Evolutionary conservation across 768 basidiomycete genomes (phyloP).

Genomic region (Leccinum pellstonianum): DNA sequence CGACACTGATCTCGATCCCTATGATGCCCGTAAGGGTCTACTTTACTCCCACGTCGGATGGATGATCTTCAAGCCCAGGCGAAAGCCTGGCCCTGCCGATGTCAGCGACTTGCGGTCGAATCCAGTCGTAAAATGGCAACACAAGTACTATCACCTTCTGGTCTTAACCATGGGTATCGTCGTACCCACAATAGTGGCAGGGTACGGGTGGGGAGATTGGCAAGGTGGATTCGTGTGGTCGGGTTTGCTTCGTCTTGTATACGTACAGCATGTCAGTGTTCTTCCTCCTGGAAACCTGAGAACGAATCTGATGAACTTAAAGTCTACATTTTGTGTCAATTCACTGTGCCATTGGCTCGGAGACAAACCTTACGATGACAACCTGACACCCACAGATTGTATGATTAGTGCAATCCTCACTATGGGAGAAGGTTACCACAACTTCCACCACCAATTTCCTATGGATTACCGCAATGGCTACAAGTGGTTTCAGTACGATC

Average conservation of each 20-base stretch:
- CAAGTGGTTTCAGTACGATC: conserved; percentile 81
- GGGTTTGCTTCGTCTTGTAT: conserved; percentile 53
- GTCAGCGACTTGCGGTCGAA: conserved; percentile 79
- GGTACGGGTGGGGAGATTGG: conserved; percentile 27
- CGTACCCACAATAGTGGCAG: conserved; percentile 52
- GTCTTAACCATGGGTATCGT: conserved; percentile 65
- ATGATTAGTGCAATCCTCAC: conserved; percentile 81
- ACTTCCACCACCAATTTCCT: conserved; percentile 94
- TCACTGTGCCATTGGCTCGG: conserved; percentile 94
- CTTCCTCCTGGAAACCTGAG: conserved; percentile 3
- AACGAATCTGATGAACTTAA: background rate
- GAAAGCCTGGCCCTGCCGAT: conserved; percentile 83
- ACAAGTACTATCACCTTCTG: conserved; percentile 67
- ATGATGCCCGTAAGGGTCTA: conserved; percentile 85
- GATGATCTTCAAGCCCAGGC: conserved; percentile 88
- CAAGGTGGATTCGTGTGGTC: conserved; percentile 32
- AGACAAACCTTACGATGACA: conserved; percentile 86
- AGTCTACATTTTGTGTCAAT: conserved; percentile 94
- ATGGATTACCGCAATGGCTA: conserved; percentile 97
- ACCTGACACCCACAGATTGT: conserved; percentile 86
- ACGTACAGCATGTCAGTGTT: conserved; percentile 76
- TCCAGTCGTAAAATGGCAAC: conserved; percentile 80
- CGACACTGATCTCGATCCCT: conserved; percentile 92
- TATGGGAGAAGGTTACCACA: conserved; percentile 96
- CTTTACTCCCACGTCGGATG: conserved; percentile 81